Evolutionary conservation across 1,284 basidiomycete genomes (phyloP), one percentile per base, ranked within the genome.

Genomic region (Naganishia albida): DNA sequence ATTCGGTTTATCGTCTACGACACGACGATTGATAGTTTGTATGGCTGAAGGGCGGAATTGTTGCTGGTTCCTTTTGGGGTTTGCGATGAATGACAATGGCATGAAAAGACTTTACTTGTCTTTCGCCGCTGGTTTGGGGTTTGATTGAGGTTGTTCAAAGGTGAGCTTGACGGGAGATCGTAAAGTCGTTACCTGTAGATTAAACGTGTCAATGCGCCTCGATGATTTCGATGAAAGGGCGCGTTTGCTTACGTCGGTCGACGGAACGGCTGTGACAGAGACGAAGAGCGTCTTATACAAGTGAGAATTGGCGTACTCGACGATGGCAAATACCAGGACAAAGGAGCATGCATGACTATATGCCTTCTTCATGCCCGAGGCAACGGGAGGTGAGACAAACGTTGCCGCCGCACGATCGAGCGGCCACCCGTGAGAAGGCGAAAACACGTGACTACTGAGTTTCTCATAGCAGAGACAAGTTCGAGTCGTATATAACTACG

Each of bases 61-160:
- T 57, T 51, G 52, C 40, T 60, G 57, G 56, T 56, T 53, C 44
- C 40, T 65, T 51, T 60, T 65, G 64, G 51, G 43, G 56, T 25
- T 55, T 54, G 34, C 42, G 50, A 53, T 52, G 51, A 52, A 51
- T 59, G 56, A 62, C 57, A 65, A 53, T 53, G 52, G 64, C 64
- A 65, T 65, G 64, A 65, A 65, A 65, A 53, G 64, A 40, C 63
- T 40, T 55, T 49, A 26, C 34, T 8, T 28, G 60, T 52, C 28
- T 20, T 51, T 44, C 50, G 34, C 26, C 40, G 40, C 13, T 39
- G 18, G 25, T 18, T 26, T 34, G 55, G 10, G 34, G 10, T 34
- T 34, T 4, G 34, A 34, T 34, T 34, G 34, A 34, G 34, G 34
- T 34, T 34, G 34, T 34, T 34, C 34, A 34, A 34, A 34, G 34